Percentiles rank a stretch among this genome's conserved stretches.
Evolutionary conservation across 495 filamentous ascomycete species (phyloP).

Genomic region (Aspergillus mulundensis): DNA sequence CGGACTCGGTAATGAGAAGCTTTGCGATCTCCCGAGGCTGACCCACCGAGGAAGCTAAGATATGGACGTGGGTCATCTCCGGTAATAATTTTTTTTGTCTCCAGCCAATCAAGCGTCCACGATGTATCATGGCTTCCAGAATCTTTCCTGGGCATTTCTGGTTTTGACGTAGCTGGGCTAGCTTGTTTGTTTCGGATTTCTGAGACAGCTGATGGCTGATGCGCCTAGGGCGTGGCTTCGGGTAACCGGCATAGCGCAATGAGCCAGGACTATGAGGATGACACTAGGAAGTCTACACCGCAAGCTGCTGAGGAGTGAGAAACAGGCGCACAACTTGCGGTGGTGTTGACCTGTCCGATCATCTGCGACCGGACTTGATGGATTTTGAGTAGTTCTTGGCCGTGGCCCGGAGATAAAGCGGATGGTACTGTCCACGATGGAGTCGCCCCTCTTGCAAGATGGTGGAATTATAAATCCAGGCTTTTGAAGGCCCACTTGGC

Average conservation of each 20-base stretch:
- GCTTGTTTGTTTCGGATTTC: neutral
- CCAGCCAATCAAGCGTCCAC: neutral
- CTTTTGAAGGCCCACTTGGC: conserved; percentile 5
- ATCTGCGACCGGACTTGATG: neutral
- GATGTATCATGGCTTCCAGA: neutral
- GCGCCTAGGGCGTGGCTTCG: neutral
- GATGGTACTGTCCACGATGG: neutral
- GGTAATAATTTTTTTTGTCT: neutral
- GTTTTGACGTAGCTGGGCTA: neutral
- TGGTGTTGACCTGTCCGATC: neutral
- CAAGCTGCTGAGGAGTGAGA: too few species aligned
- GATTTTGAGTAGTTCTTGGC: neutral
- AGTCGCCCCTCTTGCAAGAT: neutral
- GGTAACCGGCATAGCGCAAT: conserved; percentile 1
- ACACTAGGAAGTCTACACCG: too few species aligned
- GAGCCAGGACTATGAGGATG: neutral
- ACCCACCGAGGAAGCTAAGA: conserved; percentile 6
- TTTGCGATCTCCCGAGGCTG: conserved; percentile 8
- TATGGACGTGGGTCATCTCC: neutral
- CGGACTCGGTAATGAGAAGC: conserved; percentile 10
- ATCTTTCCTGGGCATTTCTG: neutral
- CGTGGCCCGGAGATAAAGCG: conserved; percentile 6
- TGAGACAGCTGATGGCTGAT: neutral
- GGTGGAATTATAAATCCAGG: conserved; percentile 11
- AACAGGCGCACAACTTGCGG: neutral